Percentiles rank a stretch among this genome's conserved stretches.
Evolutionary conservation across 805 yeast genomes (phyloP).

Genomic region (Schwanniomyces vanrijiae): DNA sequence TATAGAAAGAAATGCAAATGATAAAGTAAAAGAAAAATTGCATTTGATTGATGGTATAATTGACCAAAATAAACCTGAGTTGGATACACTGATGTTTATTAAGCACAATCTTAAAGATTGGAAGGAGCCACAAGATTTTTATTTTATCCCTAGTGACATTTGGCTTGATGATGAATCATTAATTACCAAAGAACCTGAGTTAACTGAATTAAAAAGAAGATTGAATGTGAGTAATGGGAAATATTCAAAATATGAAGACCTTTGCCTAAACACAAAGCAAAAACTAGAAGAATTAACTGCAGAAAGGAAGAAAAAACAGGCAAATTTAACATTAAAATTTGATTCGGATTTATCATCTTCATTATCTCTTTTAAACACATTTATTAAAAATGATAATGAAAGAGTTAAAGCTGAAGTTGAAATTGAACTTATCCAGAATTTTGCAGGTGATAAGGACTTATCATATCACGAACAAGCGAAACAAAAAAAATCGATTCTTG

Average conservation of each 20-base stretch:
- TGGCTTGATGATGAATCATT: slow-evolving; percentile 96
- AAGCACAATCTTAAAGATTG: slow-evolving; percentile 78
- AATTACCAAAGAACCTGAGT: slow-evolving; percentile 55
- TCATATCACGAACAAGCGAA: slow-evolving; percentile 52
- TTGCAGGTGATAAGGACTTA: slow-evolving; percentile 74
- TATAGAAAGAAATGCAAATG: slow-evolving; percentile 53
- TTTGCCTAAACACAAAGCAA: slow-evolving; percentile 51
- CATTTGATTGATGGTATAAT: slow-evolving; percentile 55
- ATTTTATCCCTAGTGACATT: slow-evolving; percentile 82
- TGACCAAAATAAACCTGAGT: slow-evolving; percentile 64
- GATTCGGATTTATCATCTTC: slow-evolving; percentile 56
- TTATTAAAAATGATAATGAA: slow-evolving; percentile 69
- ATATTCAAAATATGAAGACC: slow-evolving; percentile 40
- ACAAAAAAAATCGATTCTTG: slow-evolving; percentile 56
- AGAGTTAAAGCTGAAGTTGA: slow-evolving; percentile 82
- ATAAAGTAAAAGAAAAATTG: slow-evolving; percentile 50
- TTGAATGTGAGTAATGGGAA: slow-evolving; percentile 42
- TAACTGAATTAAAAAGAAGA: slow-evolving; percentile 53
- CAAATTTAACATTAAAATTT: slow-evolving; percentile 46
- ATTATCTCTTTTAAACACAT: slow-evolving; percentile 54
- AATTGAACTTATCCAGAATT: slow-evolving; percentile 84
- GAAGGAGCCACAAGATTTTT: slow-evolving; percentile 85
- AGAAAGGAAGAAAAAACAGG: slow-evolving; percentile 33
- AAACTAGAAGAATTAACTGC: slow-evolving; percentile 44
- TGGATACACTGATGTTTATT: slow-evolving; percentile 88